These are phyloP conservation scores for Penicillium psychrosexuale DNA, from an alignment of 2,329 filamentous ascomycete genomes.

Conservation along the genomic window DNA sequence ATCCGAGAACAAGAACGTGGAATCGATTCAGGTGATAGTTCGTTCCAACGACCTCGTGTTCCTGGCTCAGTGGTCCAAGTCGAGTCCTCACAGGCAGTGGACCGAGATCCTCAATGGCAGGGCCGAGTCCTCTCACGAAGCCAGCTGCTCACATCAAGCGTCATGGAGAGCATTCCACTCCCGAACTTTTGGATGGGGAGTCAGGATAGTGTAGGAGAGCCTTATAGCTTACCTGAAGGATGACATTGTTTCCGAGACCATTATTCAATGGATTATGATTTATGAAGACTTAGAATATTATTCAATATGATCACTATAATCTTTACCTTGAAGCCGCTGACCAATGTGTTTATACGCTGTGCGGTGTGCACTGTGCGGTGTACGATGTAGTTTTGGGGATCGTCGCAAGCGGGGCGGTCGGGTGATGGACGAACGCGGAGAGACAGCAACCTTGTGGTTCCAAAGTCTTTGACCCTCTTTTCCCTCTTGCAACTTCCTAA, in stretches of 20 bases:
- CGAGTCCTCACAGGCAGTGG: conserved; percentile 41
- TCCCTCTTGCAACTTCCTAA: conserved; percentile 4
- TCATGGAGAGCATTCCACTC: conserved; percentile 45
- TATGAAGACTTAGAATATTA: conserved; percentile 5
- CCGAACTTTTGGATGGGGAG: conserved; percentile 39
- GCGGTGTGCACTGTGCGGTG: no score
- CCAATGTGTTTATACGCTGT: background rate
- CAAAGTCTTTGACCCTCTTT: conserved; percentile 10
- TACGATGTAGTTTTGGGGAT: background rate
- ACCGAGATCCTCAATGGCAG: conserved; percentile 19
- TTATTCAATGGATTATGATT: conserved; percentile 12
- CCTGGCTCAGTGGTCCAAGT: conserved; percentile 37
- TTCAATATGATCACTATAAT: background rate
- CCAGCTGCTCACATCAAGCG: conserved; percentile 41
- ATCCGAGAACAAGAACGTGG: conserved; percentile 19
- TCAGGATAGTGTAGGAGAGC: conserved; percentile 39
- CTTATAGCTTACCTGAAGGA: conserved; percentile 32
- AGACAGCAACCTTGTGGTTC: conserved; percentile 18
- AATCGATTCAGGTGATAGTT: conserved; percentile 2
- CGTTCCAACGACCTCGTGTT: conserved; percentile 19
- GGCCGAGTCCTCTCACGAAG: conserved; percentile 31
- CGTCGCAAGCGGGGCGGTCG: conserved; percentile 29
- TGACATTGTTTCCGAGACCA: conserved; percentile 2
- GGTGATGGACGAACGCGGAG: conserved; percentile 32
- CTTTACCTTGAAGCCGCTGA: background rate